Base-by-base conservation (phyloP, 2,329 filamentous ascomycete genomes). In the Talaromyces amestolkiae region DNA sequence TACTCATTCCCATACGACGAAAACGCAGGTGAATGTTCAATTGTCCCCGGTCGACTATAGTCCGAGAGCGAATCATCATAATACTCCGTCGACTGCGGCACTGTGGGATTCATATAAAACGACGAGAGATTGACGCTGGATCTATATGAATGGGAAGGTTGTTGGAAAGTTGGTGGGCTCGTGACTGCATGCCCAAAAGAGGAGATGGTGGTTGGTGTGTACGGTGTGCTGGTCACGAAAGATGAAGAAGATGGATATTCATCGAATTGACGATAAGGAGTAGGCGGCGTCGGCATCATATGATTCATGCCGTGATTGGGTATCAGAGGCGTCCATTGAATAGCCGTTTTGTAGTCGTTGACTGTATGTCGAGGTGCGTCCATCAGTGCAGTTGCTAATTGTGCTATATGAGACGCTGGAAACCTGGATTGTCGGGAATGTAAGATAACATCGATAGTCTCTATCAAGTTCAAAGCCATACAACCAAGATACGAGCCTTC, bases 401-500 rank as follows among this genome's bases (percentile, higher is more conserved):
- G 85, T 49, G 85, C 78, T 31, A 87, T 85, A 17, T 83, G 82
- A 64, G 87, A 85, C 65, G 84, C 81, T 22, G 81, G 81, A 67
- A 85, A 83, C 4, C 85, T 84, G 24, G 87, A 80, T 70, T 86
- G 92, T 80, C 91, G 86, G 24, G 88, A 86, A 69, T 89, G 84
- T 33, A 96, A 85, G 41, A 91, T 87, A 58, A 87, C 86, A 54
- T 92, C 88, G 72, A 97, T 97, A 74, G 95, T 90, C 76, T 97
- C 92, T 37, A 98, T 88, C 0, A 93, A 92, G 1, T 85, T 84
- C 54, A 96, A 85, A 17, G 91, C 89, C 70, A 97, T 83, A 70
- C 89, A 90, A 58, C 91, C 91, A 71, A 94, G 93, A 77, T 97
- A 97, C 58, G 92, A 90, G 22, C 92, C 90, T 56, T 93, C 93